A percentile compares a stretch with the other conserved stretches of the same genome.
phyloP scores from a whole-genome alignment of 106 monocot genomes.

The Amphibolis antarctica region DNA sequence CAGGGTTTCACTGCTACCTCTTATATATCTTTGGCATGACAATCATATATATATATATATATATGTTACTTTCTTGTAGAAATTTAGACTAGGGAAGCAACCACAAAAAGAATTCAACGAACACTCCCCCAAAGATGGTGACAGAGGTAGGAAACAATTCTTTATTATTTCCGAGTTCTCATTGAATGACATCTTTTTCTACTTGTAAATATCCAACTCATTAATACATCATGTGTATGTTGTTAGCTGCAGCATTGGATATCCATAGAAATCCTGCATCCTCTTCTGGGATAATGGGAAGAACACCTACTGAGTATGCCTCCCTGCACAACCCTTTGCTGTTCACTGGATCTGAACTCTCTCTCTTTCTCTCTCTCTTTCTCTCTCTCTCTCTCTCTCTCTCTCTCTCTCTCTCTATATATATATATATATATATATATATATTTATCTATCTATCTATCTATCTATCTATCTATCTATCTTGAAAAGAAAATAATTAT shows the following conservation, averaged over 20 bases:
- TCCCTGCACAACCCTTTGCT: background rate
- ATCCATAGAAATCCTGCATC: slow-evolving; percentile 55
- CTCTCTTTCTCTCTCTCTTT: no score
- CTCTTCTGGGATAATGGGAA: slow-evolving; percentile 58
- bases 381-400: no score
- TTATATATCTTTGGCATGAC: background rate
- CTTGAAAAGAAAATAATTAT: no score
- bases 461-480: no score
- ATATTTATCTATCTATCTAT: no score
- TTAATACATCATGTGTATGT: background rate
- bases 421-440: no score
- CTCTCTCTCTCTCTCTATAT: no score
- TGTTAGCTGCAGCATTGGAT: slow-evolving; percentile 28
- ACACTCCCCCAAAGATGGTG: slow-evolving; percentile 70
- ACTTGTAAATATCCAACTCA: background rate
- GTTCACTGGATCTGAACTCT: background rate
- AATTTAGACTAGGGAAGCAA: slow-evolving; percentile 96
- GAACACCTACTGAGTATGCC: slow-evolving; percentile 56
- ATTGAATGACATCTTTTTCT: background rate
- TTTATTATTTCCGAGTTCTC: background rate
- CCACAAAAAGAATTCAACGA: slow-evolving; percentile 93
- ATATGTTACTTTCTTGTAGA: slow-evolving; percentile 21
- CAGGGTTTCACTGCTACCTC: background rate
- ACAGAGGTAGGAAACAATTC: slow-evolving; percentile 6
- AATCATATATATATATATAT: background rate